Conservation (phyloP, 192 early-diverging fungal genomes). For the Coemansia sp. region DNA sequence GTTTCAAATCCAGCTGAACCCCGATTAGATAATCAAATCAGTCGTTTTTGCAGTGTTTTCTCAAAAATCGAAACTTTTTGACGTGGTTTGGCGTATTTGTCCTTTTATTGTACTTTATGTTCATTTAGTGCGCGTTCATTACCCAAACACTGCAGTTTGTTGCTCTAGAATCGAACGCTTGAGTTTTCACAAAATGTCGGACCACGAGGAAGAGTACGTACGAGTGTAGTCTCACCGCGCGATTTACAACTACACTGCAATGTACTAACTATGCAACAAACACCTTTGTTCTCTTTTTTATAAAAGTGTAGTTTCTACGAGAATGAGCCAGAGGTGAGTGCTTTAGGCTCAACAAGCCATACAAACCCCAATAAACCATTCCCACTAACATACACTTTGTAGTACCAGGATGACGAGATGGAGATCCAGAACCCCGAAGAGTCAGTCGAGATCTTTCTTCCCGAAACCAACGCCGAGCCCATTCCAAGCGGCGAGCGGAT, state of each 20-base stretch:
- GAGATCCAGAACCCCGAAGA: conserved; percentile 37
- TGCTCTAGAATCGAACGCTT: background rate
- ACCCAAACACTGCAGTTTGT: background rate
- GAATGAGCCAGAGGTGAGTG: conserved; percentile 8
- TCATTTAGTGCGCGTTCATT: background rate
- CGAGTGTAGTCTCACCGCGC: background rate
- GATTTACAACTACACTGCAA: background rate
- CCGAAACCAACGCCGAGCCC: conserved; percentile 35
- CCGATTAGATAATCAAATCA: background rate
- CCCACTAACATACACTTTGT: too few species aligned
- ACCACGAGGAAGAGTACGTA: conserved; percentile 41
- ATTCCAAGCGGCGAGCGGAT: conserved; percentile 69
- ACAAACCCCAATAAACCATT: too few species aligned
- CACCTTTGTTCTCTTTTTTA: background rate
- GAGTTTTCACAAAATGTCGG: conserved; percentile 27
- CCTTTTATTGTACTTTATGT: background rate
- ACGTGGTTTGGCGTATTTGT: background rate
- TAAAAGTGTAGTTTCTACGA: conserved; percentile 14
- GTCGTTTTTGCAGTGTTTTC: background rate
- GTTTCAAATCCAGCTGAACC: conserved; percentile 1
- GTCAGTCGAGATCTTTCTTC: conserved; percentile 44
- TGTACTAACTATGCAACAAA: background rate
- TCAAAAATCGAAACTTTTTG: background rate
- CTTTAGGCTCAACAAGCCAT: too few species aligned
- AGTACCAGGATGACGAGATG: conserved; percentile 24